phyloP scores from a whole-genome alignment of 441 rosid genomes.

The Populus hybrid region DNA sequence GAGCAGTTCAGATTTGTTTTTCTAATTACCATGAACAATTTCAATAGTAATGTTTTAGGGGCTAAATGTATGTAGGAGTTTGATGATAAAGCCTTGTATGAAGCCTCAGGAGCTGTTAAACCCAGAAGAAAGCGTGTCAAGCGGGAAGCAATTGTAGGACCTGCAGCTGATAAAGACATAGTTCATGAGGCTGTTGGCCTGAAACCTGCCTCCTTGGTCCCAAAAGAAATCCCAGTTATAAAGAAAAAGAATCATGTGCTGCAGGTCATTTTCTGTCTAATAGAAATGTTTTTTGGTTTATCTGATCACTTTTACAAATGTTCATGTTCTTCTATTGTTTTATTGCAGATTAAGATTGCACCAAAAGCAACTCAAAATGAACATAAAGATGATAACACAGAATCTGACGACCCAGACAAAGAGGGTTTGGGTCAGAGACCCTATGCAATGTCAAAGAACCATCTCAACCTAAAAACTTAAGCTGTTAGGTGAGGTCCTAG shows the following conservation, averaged over 20 bases:
- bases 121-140: constrained; percentile 63
- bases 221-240: constrained; percentile 81
- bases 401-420: constrained; percentile 40
- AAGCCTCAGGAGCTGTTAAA: constrained; percentile 30
- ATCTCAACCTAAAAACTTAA: no score
- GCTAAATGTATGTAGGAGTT: constrained; percentile 41
- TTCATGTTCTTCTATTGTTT: constrained; percentile 1
- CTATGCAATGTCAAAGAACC: no score
- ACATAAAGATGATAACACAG: constrained; percentile 41
- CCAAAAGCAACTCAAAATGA: constrained; percentile 55
- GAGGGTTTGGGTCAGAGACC: constrained; percentile 39
- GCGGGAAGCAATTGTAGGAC: constrained; percentile 67
- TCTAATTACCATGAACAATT: neutral
- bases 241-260: constrained; percentile 78
- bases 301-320: neutral
- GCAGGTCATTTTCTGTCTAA: constrained; percentile 47
- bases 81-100: constrained; percentile 24
- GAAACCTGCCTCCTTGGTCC: constrained; percentile 73
- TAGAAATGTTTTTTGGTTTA: neutral
- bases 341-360: constrained; percentile 62
- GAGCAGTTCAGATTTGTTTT: neutral
- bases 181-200: constrained; percentile 78
- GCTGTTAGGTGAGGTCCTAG: no score
- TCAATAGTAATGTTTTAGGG: constrained; percentile 10
- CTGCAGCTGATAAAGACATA: constrained; percentile 74